These are phyloP conservation scores for Salvia rosmarinus DNA, from an alignment of 257 asterid genomes.

Conservation along the genomic window DNA sequence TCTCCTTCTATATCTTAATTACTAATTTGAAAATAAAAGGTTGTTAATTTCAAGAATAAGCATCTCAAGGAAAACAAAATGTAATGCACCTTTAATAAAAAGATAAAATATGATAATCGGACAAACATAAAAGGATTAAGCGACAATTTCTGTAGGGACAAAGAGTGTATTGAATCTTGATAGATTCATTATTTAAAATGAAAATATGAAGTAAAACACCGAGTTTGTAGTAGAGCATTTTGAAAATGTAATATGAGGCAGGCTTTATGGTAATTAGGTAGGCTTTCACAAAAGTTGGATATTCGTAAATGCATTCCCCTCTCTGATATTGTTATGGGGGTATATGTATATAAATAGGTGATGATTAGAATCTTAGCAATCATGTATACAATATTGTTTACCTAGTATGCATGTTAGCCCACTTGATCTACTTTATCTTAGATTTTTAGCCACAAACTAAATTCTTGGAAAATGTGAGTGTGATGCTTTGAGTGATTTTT, in stretches of 20 bases:
- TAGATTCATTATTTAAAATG: no score
- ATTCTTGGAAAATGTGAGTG: background rate
- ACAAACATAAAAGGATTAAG: background rate
- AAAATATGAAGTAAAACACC: no score
- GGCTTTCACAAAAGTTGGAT: background rate
- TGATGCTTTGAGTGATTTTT: background rate
- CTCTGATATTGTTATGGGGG: slow-evolving; percentile 11
- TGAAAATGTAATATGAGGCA: background rate
- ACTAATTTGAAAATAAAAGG: background rate
- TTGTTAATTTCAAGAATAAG: background rate
- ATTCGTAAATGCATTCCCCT: background rate
- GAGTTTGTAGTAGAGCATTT: background rate
- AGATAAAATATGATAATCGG: background rate
- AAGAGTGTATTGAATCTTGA: background rate
- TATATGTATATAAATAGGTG: background rate
- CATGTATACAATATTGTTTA: background rate
- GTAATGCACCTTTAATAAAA: background rate
- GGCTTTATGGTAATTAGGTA: background rate
- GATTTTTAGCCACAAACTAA: background rate
- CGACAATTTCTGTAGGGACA: no score
- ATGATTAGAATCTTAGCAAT: slow-evolving; percentile 20
- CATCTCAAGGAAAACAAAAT: no score
- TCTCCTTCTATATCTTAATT: background rate
- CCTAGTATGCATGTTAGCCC: slow-evolving; percentile 10
- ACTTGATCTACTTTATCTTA: background rate